Percentiles rank a stretch among this genome's conserved stretches.
Evolutionary conservation across 805 yeast species (phyloP).

Genomic region (Clavispora asparagi): DNA sequence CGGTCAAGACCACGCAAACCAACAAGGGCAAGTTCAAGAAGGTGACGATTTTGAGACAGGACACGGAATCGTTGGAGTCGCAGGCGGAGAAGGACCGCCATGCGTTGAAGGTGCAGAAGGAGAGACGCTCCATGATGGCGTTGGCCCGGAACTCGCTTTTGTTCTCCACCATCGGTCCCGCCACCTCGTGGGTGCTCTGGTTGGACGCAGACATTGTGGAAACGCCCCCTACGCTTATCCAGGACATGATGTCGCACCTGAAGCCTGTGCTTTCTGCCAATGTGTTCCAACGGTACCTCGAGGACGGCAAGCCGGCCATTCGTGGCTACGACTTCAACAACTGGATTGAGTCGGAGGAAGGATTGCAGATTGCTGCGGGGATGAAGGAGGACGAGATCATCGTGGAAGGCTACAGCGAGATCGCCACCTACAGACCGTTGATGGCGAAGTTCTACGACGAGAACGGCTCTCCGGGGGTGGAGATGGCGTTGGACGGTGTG

Average conservation of each 20-base stretch:
- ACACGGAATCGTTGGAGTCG: constrained; percentile 66
- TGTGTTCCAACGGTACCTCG: constrained; percentile 78
- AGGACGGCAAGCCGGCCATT: constrained; percentile 53
- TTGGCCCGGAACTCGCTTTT: constrained; percentile 87
- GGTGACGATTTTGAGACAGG: constrained; percentile 87
- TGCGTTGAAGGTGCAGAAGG: constrained; percentile 79
- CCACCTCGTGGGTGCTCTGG: constrained; percentile 95
- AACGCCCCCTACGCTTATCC: constrained; percentile 75
- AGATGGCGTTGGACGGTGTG: constrained; percentile 90
- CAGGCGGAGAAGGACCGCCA: constrained; percentile 88
- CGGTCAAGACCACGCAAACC: constrained; percentile 67
- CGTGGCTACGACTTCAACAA: constrained; percentile 95
- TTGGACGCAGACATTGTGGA: constrained; percentile 92
- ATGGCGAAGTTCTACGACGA: constrained; percentile 86
- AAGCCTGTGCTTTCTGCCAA: constrained; percentile 89
- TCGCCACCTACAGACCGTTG: constrained; percentile 89
- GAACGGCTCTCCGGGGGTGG: constrained; percentile 55
- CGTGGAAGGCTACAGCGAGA: constrained; percentile 89
- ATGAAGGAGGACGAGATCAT: constrained; percentile 87
- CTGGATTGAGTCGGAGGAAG: constrained; percentile 87
- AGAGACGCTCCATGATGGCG: constrained; percentile 88
- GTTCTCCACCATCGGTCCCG: constrained; percentile 83
- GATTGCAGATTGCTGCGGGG: constrained; percentile 62
- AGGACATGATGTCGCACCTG: constrained; percentile 81
- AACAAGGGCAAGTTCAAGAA: constrained; percentile 68